Conservation (phyloP, 2,329 filamentous ascomycete genomes). For the Ceratocystis harringtonii region DNA sequence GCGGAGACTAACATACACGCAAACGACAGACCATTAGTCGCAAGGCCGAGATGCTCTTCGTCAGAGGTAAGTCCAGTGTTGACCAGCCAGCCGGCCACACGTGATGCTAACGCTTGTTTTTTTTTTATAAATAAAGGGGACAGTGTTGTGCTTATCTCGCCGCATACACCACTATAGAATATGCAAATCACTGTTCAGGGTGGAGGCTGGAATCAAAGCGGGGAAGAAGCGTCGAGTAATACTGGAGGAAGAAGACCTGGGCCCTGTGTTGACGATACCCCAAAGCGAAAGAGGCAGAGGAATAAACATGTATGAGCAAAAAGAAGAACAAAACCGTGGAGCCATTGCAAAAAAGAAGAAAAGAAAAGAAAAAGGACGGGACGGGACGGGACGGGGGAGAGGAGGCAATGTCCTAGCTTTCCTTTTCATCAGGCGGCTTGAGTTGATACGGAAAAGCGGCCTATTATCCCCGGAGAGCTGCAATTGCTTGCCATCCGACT, state of each 20-base stretch:
- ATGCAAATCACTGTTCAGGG: background rate
- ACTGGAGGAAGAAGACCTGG: background rate
- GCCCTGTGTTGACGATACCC: constrained; percentile 2
- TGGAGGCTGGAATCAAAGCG: background rate
- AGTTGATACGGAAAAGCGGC: too few relatives aligned
- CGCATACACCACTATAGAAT: constrained; percentile 33
- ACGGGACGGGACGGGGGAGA: too few relatives aligned
- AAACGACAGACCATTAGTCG: constrained; percentile 67
- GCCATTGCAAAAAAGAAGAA: too few relatives aligned
- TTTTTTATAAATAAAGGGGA: constrained; percentile 38
- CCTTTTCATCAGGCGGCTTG: too few relatives aligned
- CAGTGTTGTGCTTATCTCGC: constrained; percentile 58
- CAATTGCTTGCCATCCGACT: too few relatives aligned
- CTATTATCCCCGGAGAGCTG: too few relatives aligned
- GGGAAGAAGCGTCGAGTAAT: background rate
- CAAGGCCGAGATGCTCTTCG: constrained; percentile 97
- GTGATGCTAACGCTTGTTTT: background rate
- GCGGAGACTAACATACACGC: background rate
- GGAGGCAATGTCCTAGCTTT: too few relatives aligned
- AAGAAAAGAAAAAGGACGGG: too few relatives aligned
- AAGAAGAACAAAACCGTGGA: background rate
- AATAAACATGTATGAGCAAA: background rate
- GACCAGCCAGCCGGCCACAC: background rate
- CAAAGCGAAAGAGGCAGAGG: background rate
- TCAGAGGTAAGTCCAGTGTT: constrained; percentile 56